Percentiles rank a stretch among this genome's conserved stretches.
These are phyloP conservation scores for Eucalyptus guilfoylei DNA, from an alignment of 345 rosid genomes.

Conservation along the genomic window DNA sequence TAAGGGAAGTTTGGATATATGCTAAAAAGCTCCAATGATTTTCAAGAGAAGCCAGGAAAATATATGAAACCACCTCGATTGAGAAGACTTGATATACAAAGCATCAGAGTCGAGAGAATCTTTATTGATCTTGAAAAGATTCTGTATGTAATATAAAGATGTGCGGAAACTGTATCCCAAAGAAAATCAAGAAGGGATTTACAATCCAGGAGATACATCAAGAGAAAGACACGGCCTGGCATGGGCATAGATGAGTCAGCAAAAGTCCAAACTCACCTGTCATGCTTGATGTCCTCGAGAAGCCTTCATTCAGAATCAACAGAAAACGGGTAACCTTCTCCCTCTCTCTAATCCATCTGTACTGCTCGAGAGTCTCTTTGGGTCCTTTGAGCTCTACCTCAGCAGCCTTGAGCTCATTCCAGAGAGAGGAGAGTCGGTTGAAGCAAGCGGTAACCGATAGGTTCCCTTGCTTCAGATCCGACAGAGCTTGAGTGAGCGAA, in stretches of 20 bases:
- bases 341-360: too few species aligned
- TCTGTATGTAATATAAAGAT: neutral
- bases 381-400: too few species aligned
- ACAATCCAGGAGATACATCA: neutral
- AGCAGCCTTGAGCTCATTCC: too few species aligned
- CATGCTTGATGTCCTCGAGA: constrained; percentile 3
- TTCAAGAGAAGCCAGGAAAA: neutral
- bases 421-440: too few species aligned
- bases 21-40: neutral
- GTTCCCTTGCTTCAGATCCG: too few species aligned
- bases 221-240: neutral
- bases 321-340: too few species aligned
- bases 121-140: neutral
- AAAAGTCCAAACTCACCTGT: constrained; percentile 24
- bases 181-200: neutral
- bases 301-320: too few species aligned
- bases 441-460: too few species aligned
- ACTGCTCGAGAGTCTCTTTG: too few species aligned
- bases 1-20: neutral
- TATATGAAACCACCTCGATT: neutral
- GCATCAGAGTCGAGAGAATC: neutral
- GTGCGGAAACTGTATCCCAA: neutral
- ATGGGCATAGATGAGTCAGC: neutral
- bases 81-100: neutral
- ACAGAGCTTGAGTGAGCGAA: too few species aligned